Conservation (phyloP, 306 rosid genomes). For the Acacia confusa region DNA sequence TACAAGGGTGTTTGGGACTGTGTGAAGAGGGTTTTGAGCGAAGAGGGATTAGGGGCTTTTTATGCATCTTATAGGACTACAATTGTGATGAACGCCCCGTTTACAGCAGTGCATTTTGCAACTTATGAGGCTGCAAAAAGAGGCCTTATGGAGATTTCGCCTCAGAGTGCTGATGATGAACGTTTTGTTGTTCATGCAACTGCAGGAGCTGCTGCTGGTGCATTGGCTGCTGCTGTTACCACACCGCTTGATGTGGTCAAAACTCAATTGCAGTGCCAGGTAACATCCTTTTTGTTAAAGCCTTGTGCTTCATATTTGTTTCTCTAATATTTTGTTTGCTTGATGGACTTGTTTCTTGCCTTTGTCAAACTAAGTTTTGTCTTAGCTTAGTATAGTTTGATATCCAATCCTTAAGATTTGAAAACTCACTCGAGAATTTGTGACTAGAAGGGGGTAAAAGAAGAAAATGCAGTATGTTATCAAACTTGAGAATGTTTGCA, state of each 20-base stretch:
- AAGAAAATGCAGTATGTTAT: neutral
- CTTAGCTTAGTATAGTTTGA: neutral
- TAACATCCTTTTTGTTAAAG: neutral
- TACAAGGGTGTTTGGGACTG: conserved; percentile 80
- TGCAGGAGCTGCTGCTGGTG: conserved; percentile 77
- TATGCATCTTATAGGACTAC: conserved; percentile 86
- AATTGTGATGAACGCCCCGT: conserved; percentile 66
- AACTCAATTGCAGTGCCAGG: conserved; percentile 72
- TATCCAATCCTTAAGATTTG: neutral
- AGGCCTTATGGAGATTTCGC: conserved; percentile 46
- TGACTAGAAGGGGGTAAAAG: neutral
- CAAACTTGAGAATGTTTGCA: neutral
- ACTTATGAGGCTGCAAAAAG: conserved; percentile 59
- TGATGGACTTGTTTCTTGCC: neutral
- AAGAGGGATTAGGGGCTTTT: conserved; percentile 73
- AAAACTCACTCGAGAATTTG: neutral
- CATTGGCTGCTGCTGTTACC: conserved; percentile 55
- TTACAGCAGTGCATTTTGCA: conserved; percentile 59
- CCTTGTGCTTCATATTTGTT: neutral
- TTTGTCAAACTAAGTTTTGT: neutral
- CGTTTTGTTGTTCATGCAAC: conserved; percentile 63
- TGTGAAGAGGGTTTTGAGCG: conserved; percentile 61
- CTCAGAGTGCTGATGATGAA: conserved; percentile 45
- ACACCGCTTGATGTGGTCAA: conserved; percentile 74
- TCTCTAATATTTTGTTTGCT: neutral